These are phyloP conservation scores for Noccaea bulbosa DNA, from an alignment of 345 rosid genomes.

Conservation along the genomic window DNA sequence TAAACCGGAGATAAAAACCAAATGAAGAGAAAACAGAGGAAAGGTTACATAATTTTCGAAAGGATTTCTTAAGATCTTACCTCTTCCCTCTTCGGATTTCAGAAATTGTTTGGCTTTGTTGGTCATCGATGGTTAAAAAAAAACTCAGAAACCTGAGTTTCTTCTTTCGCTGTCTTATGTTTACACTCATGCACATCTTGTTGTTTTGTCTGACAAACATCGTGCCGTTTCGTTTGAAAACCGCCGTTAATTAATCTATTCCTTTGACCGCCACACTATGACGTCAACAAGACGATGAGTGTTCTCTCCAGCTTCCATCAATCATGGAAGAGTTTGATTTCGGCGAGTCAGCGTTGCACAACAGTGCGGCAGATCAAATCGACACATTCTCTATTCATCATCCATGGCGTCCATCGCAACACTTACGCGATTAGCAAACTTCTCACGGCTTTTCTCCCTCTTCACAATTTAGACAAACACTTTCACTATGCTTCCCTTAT, in stretches of 20 bases:
- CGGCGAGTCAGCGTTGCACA: conserved; percentile 42
- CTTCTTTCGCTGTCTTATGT: background rate
- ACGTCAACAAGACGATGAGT: conserved; percentile 26
- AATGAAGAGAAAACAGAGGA: background rate
- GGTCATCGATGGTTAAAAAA: too few species aligned
- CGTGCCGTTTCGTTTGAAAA: conserved; percentile 8
- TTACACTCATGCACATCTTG: conserved; percentile 18
- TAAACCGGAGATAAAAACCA: background rate
- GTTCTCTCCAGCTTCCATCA: conserved; percentile 36
- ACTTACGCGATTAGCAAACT: conserved; percentile 53
- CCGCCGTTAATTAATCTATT: conserved; percentile 18
- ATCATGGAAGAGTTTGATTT: conserved; percentile 49
- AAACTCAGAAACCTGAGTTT: too few species aligned
- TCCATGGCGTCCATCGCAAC: conserved; percentile 48
- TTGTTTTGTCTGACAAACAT: background rate
- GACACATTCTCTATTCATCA: conserved; percentile 49
- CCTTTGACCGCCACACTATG: background rate
- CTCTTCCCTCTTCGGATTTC: background rate
- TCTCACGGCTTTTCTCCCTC: conserved; percentile 48
- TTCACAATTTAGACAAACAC: conserved; percentile 36
- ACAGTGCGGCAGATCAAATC: conserved; percentile 46
- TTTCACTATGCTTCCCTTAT: conserved; percentile 52
- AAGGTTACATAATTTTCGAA: conserved; percentile 1
- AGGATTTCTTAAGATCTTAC: conserved; percentile 18
- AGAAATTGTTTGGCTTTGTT: background rate